Evolutionary conservation across 1,284 basidiomycete species (phyloP).

Genomic region (Heterobasidion irregulare): DNA sequence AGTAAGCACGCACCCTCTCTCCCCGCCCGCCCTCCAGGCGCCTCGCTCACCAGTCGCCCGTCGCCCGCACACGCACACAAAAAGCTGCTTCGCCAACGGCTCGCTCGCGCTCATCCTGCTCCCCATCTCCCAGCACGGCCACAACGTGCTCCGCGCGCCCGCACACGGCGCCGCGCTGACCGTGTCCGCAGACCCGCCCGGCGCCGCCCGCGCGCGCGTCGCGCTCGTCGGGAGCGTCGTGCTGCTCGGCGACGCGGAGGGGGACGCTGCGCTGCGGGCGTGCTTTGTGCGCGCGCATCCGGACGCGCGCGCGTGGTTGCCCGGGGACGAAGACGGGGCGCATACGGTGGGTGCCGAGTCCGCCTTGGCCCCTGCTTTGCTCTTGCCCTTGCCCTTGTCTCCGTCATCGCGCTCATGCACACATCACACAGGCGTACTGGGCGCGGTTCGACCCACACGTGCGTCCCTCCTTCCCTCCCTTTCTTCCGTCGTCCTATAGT

Average conservation of each 20-base stretch:
- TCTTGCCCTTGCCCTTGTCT: background rate
- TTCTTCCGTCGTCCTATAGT: background rate
- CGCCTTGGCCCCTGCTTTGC: too few relatives aligned
- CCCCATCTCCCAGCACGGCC: slow-evolving; percentile 53
- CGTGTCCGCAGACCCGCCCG: slow-evolving; percentile 33
- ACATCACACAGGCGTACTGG: slow-evolving; percentile 36
- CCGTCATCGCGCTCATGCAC: background rate
- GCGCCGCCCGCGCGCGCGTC: slow-evolving; percentile 39
- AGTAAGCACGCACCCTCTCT: slow-evolving; percentile 16
- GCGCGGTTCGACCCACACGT: slow-evolving; percentile 47
- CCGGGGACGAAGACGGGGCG: slow-evolving; percentile 35
- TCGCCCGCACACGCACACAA: background rate
- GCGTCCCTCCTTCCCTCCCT: slow-evolving; percentile 8
- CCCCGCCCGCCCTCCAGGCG: background rate
- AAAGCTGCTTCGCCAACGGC: slow-evolving; percentile 50
- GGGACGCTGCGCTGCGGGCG: slow-evolving; percentile 25
- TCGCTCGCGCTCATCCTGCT: slow-evolving; percentile 54
- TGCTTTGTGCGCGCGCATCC: slow-evolving; percentile 42
- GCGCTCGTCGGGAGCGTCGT: slow-evolving; percentile 49
- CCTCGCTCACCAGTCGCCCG: background rate
- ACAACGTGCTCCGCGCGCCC: slow-evolving; percentile 41
- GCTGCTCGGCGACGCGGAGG: slow-evolving; percentile 25
- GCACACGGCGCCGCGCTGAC: slow-evolving; percentile 45
- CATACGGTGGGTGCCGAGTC: slow-evolving; percentile 35
- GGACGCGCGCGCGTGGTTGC: slow-evolving; percentile 43